Evolutionary conservation across 2,329 filamentous ascomycete species (phyloP), one percentile per base, ranked within the genome.

Genomic region (Neopestalotiopsis clavispora): DNA sequence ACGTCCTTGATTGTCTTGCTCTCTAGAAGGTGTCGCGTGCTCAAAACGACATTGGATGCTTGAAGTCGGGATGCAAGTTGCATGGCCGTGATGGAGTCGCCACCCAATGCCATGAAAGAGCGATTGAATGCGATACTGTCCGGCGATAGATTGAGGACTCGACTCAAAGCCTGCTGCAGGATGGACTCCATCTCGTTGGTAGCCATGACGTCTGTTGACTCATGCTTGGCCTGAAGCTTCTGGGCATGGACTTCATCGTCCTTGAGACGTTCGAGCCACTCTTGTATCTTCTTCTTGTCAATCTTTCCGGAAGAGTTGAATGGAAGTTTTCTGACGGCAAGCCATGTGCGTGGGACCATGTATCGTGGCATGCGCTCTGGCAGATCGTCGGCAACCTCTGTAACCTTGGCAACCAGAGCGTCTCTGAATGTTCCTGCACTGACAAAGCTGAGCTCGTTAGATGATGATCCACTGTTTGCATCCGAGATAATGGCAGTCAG

Each of bases 401-500:
- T 23, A 17, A 68, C 28, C 23, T 57, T 34, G 5, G 45, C 23
- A 23, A 40, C 65, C 9, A 66, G 3, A 49, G 38, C 1, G 14
- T 69, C 65, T 17, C 14, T 62, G 4, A 77, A 70, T 56, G 77
- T 78, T 5, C 72, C 76, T 4, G 76, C 71, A 13, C 78, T 69
- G 3, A 72, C 72, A 56, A 75, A 70, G 30, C 75, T 72, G 9
- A 72, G 72, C 40, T 69, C 72, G 23, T 69, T 70, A 7, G 74
- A 70, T 20, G 62, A 68, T n/a, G 59, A 42, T 20, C 73, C 71
- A 23, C 59, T 69, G 32, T 76, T 73, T 12, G 76, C 74, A 59
- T 78, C 72, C 7, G 74, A 74, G 12, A 75, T 72, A 6, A 77
- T 74, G 10, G 60, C 73, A 9, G 72, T 74, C 3, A 73, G 72